A percentile compares a stretch with the other conserved stretches of the same genome.
Conservation (phyloP, 2,329 filamentous ascomycete genomes). For the Cladosporium sp. region DNA sequence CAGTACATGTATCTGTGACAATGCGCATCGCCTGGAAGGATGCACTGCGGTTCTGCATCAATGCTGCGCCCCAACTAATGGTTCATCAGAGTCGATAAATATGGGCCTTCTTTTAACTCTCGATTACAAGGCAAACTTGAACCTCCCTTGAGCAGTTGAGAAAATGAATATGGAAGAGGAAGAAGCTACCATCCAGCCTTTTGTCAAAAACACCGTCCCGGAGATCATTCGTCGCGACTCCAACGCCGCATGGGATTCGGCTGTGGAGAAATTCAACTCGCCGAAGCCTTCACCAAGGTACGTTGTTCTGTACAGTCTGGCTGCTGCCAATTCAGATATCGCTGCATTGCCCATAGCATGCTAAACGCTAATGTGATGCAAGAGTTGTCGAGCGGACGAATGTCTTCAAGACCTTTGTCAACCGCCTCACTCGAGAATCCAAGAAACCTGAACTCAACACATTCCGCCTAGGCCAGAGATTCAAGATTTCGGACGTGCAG, state of each 20-base stretch:
- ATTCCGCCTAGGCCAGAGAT: not conserved
- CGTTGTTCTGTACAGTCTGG: not conserved
- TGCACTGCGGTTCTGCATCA: too few relatives aligned
- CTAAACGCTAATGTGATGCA: not conserved
- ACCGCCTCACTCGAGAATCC: not conserved
- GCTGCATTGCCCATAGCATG: not conserved
- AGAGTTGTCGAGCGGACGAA: not conserved
- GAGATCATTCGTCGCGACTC: conserved; percentile 3
- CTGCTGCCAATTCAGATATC: too few relatives aligned
- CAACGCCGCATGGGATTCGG: not conserved
- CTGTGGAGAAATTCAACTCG: conserved; percentile 1
- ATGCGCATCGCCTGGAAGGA: too few relatives aligned
- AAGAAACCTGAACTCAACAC: not conserved
- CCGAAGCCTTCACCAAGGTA: conserved; percentile 1
- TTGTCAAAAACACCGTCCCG: conserved; percentile 1
- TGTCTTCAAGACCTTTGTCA: not conserved
- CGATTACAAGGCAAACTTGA: too few relatives aligned
- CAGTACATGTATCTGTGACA: too few relatives aligned
- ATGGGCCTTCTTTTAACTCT: too few relatives aligned
- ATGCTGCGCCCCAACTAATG: too few relatives aligned
- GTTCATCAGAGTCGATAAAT: too few relatives aligned
- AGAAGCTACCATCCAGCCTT: not conserved
- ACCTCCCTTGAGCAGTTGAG: too few relatives aligned
- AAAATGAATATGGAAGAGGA: not conserved
- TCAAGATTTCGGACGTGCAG: conserved; percentile 3